These are phyloP conservation scores for Alternaria postmessia DNA, from an alignment of 2,329 filamentous ascomycete species.

Conservation along the genomic window DNA sequence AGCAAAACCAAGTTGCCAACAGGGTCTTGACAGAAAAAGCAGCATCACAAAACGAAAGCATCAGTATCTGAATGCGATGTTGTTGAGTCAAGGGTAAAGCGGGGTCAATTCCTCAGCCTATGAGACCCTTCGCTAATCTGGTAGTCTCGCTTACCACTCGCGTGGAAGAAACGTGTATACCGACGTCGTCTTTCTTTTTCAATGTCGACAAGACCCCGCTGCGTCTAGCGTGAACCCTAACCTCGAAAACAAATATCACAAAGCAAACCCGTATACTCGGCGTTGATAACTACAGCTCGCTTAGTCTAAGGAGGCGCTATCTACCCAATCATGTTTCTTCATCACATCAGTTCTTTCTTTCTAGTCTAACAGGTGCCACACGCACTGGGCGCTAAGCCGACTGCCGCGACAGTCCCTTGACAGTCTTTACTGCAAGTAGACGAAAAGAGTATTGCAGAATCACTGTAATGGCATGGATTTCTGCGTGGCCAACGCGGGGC, in stretches of 20 bases:
- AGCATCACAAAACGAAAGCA: not conserved
- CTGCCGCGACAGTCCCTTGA: not conserved
- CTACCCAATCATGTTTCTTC: not conserved
- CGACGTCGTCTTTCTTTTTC: constrained; percentile 1
- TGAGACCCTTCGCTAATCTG: not conserved
- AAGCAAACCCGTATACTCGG: not conserved
- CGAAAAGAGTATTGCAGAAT: not conserved
- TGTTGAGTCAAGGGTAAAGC: not conserved
- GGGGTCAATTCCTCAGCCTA: not conserved
- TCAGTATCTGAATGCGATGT: not conserved
- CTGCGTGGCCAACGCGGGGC: not conserved
- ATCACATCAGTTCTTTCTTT: not conserved
- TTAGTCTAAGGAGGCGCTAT: not conserved
- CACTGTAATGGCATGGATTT: not conserved
- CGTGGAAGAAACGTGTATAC: not conserved
- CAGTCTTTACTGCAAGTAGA: not conserved
- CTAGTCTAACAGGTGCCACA: not conserved
- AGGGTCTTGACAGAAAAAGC: not conserved
- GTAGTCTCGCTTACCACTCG: not conserved
- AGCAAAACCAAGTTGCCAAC: not conserved
- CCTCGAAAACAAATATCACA: not conserved
- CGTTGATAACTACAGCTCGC: not conserved
- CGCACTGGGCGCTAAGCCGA: not conserved
- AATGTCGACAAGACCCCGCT: not conserved
- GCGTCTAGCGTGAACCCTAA: not conserved